Percentiles rank a stretch among this genome's conserved stretches.
These are phyloP conservation scores for Xylaria scruposa DNA, from an alignment of 495 filamentous ascomycete genomes.

Conservation along the genomic window DNA sequence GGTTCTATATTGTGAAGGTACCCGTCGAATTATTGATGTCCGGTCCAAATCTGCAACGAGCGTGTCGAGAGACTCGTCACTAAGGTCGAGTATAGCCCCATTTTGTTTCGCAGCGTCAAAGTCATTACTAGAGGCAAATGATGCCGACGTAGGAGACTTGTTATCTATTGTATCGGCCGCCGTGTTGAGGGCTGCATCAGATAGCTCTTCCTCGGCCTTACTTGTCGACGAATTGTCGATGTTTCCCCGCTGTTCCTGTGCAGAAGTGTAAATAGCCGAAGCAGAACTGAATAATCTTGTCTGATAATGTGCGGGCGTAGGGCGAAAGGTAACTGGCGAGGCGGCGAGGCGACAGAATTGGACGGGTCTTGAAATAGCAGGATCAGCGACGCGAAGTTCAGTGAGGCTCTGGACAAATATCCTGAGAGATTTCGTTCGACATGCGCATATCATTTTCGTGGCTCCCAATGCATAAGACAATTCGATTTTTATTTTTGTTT, in stretches of 20 bases:
- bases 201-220: background rate
- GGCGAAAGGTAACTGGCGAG: constrained; percentile 12
- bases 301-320: constrained; percentile 4
- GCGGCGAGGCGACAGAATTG: constrained; percentile 4
- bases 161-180: constrained; percentile 10
- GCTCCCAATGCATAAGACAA: background rate
- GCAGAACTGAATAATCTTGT: constrained; percentile 18
- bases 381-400: constrained; percentile 45
- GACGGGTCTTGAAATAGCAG: constrained; percentile 21
- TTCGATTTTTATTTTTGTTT: constrained; percentile 5
- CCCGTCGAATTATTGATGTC: background rate
- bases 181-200: constrained; percentile 1
- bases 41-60: constrained; percentile 26
- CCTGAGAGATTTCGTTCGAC: constrained; percentile 51
- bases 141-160: background rate
- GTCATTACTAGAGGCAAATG: constrained; percentile 14
- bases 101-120: constrained; percentile 28
- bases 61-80: constrained; percentile 41
- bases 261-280: background rate
- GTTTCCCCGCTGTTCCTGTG: background rate
- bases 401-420: constrained; percentile 58
- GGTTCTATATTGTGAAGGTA: background rate
- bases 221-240: background rate
- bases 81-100: constrained; percentile 42
- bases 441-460: constrained; percentile 54